Conservation (phyloP, 2,329 filamentous ascomycete genomes). For the Cadophora sp. region DNA sequence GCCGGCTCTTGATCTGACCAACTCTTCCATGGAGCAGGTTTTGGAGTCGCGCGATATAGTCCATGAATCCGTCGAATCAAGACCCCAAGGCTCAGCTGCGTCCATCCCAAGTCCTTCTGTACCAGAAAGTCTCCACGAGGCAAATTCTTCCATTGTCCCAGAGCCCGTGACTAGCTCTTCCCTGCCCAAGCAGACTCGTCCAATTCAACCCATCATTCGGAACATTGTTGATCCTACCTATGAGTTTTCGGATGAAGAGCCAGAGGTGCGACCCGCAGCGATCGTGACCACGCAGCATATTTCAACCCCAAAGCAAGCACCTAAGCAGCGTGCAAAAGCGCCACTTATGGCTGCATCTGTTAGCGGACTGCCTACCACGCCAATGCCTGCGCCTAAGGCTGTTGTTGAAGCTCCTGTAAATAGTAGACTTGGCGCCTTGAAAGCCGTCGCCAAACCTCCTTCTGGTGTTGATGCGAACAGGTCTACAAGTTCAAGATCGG, state of each 20-base stretch:
- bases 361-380: not conserved
- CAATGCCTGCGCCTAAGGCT: not conserved
- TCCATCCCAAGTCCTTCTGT: no score
- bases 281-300: not conserved
- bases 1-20: not conserved
- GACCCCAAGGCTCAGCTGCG: not conserved
- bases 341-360: constrained; percentile 1
- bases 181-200: not conserved
- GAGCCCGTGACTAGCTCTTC: not conserved
- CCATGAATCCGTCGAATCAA: not conserved
- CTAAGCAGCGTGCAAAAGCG: not conserved
- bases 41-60: not conserved
- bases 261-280: not conserved
- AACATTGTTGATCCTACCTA: constrained; percentile 38
- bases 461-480: not conserved
- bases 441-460: not conserved
- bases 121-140: not conserved
- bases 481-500: not conserved
- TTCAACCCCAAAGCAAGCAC: not conserved
- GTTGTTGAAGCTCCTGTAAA: not conserved
- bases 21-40: not conserved
- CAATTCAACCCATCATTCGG: not conserved
- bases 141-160: not conserved
- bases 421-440: not conserved
- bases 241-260: constrained; percentile 49